A percentile compares a stretch with the other conserved stretches of the same genome.
phyloP scores from a whole-genome alignment of 2,329 filamentous ascomycete species.

The Aspergillus pseudoviridinutans region DNA sequence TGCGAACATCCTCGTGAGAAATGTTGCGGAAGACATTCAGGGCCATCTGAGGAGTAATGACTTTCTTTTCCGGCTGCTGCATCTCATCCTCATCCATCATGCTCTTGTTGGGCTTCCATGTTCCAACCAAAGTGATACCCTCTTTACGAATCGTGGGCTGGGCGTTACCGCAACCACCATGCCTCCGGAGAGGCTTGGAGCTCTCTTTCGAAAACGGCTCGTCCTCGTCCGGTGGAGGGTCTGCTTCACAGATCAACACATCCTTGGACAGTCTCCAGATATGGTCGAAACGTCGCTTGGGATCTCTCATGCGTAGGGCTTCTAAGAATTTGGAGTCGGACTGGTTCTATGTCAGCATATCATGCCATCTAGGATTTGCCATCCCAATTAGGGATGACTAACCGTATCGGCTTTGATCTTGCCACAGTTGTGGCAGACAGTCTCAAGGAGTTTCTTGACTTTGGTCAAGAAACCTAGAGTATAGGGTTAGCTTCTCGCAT shows the following conservation, averaged over 20 bases:
- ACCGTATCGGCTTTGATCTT: conserved; percentile 97
- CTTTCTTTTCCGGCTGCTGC: conserved; percentile 71
- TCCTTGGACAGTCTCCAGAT: conserved; percentile 92
- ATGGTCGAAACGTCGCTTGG: conserved; percentile 87
- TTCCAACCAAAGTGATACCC: conserved; percentile 76
- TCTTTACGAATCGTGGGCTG: conserved; percentile 86
- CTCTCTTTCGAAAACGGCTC: conserved; percentile 65
- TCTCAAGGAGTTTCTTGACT: conserved; percentile 98
- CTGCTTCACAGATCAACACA: conserved; percentile 78
- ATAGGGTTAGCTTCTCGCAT: conserved; percentile 23
- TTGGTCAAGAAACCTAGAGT: conserved; percentile 87
- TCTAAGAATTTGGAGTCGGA: conserved; percentile 77
- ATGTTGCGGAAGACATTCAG: conserved; percentile 85
- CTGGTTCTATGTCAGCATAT: conserved; percentile 55
- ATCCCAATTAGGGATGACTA: conserved; percentile 65
- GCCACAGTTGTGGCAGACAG: conserved; percentile 98
- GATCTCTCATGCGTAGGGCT: conserved; percentile 80
- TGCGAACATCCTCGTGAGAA: conserved; percentile 70
- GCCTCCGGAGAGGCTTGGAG: conserved; percentile 52
- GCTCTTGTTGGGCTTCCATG: conserved; percentile 66
- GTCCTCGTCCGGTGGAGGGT: conserved; percentile 63
- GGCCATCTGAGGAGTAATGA: conserved; percentile 78
- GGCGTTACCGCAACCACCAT: conserved; percentile 89
- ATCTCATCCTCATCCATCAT: conserved; percentile 63
- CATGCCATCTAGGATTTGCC: conserved; percentile 51